phyloP scores from a whole-genome alignment of 2,329 filamentous ascomycete species.

The Pyrenochaeta sp. region DNA sequence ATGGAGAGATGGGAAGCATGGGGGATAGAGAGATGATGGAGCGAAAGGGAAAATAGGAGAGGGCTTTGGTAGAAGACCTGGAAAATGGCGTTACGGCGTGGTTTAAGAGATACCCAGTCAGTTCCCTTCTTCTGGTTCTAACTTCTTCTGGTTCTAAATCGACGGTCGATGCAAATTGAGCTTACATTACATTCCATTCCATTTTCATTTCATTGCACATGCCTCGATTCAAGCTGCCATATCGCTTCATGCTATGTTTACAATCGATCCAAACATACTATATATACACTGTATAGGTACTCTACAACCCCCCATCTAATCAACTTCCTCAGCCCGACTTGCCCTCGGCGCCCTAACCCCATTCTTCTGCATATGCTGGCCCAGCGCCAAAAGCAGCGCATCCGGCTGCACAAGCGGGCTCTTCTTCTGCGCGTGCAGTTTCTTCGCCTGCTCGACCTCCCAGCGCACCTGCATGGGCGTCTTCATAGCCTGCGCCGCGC shows the following conservation, averaged over 20 bases:
- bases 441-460: constrained; percentile 38
- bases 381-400: constrained; percentile 50
- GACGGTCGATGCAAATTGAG: too few relatives aligned
- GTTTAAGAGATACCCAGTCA: too few relatives aligned
- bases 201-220: too few relatives aligned
- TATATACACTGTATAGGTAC: constrained; percentile 35
- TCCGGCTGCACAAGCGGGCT: constrained; percentile 39
- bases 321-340: constrained; percentile 13
- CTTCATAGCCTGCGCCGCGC: constrained; percentile 37
- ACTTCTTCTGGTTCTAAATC: too few relatives aligned
- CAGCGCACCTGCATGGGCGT: constrained; percentile 44
- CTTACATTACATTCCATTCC: too few relatives aligned
- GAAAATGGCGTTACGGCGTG: too few relatives aligned
- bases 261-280: constrained; percentile 16
- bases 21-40: too few relatives aligned
- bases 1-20: neutral
- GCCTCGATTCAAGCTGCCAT: too few relatives aligned
- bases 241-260: too few relatives aligned
- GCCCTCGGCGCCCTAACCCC: constrained; percentile 22
- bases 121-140: too few relatives aligned
- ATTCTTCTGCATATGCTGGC: constrained; percentile 49
- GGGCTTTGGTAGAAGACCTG: too few relatives aligned
- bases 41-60: too few relatives aligned
- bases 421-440: constrained; percentile 24
- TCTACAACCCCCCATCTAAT: constrained; percentile 20